A percentile compares a stretch with the other conserved stretches of the same genome.
phyloP scores from a whole-genome alignment of 164 flowering plant species.

The Malania oleifera region DNA sequence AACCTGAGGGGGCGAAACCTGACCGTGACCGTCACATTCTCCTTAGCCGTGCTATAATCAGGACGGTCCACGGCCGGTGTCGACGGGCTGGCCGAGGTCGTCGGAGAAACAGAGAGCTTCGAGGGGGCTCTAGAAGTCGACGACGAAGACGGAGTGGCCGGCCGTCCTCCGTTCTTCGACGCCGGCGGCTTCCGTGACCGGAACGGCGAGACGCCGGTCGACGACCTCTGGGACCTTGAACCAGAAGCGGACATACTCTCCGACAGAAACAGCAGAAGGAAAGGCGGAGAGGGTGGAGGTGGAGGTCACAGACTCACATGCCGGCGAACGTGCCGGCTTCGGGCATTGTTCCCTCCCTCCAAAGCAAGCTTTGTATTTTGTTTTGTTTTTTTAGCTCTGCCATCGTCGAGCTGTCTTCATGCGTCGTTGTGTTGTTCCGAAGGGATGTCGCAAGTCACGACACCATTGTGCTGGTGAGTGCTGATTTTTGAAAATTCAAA shows the following conservation, averaged over 20 bases:
- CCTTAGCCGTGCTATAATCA: slow-evolving; percentile 45
- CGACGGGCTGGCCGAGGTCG: slow-evolving; percentile 11
- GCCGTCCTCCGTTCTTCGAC: slow-evolving; percentile 17
- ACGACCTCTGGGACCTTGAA: slow-evolving; percentile 39
- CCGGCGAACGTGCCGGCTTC: slow-evolving; percentile 15
- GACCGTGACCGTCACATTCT: slow-evolving; percentile 84
- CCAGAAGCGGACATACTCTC: slow-evolving; percentile 16
- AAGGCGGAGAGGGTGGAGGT: slow-evolving; percentile 8
- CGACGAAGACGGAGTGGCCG: slow-evolving; percentile 29
- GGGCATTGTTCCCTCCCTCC: slow-evolving; percentile 14
- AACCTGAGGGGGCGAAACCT: slow-evolving; percentile 89
- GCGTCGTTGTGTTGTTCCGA: too few relatives aligned
- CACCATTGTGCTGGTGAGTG: too few relatives aligned
- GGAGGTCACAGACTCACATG: slow-evolving; percentile 16
- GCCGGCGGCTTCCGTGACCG: slow-evolving; percentile 46
- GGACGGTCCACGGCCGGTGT: slow-evolving; percentile 22
- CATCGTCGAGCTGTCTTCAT: too few relatives aligned
- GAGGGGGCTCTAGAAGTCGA: slow-evolving; percentile 9
- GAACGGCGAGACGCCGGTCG: slow-evolving; percentile 48
- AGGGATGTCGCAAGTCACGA: too few relatives aligned
- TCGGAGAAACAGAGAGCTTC: slow-evolving; percentile 11
- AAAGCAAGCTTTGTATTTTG: slow-evolving; percentile 1
- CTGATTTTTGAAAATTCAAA: too few relatives aligned
- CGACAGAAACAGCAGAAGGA: background rate
- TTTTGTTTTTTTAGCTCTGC: too few relatives aligned